Evolutionary conservation across 2,329 filamentous ascomycete species (phyloP).

Genomic region (Phyllosticta citriasiana): DNA sequence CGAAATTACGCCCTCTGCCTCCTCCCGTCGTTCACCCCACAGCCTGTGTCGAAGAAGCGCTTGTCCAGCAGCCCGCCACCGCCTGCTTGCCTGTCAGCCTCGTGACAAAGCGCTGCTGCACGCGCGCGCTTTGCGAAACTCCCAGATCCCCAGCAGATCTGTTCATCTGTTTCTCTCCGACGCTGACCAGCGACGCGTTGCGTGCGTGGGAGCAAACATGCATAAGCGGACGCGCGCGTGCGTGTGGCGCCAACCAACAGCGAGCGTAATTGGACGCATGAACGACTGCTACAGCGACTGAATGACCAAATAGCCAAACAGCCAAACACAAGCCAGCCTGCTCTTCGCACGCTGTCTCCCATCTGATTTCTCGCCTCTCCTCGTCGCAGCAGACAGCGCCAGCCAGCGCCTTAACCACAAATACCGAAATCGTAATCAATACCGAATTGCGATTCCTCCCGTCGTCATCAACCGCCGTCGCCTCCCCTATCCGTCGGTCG

Average conservation of each 20-base stretch:
- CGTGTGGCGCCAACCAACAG: too few relatives aligned
- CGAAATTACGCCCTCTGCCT: too few relatives aligned
- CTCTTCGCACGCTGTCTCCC: not conserved
- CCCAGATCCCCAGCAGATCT: not conserved
- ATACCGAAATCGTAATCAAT: not conserved
- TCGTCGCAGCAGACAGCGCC: not conserved
- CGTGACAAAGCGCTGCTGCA: not conserved
- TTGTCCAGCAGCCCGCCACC: too few relatives aligned
- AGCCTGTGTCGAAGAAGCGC: too few relatives aligned
- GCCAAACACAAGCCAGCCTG: not conserved
- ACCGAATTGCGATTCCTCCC: not conserved
- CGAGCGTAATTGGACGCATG: too few relatives aligned
- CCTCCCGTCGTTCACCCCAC: too few relatives aligned
- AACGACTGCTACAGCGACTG: not conserved
- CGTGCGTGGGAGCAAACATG: not conserved
- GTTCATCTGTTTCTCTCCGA: not conserved
- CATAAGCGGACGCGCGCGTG: not conserved
- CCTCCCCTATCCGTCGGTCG: too few relatives aligned
- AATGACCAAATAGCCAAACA: not conserved
- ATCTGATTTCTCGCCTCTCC: not conserved
- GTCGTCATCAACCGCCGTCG: too few relatives aligned
- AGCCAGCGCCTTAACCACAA: not conserved
- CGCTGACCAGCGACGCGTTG: not conserved
- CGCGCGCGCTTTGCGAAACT: not conserved
- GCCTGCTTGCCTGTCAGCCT: not conserved